A percentile compares a stretch with the other conserved stretches of the same genome.
phyloP scores from a whole-genome alignment of 306 rosid species.

The Inga laurina region DNA sequence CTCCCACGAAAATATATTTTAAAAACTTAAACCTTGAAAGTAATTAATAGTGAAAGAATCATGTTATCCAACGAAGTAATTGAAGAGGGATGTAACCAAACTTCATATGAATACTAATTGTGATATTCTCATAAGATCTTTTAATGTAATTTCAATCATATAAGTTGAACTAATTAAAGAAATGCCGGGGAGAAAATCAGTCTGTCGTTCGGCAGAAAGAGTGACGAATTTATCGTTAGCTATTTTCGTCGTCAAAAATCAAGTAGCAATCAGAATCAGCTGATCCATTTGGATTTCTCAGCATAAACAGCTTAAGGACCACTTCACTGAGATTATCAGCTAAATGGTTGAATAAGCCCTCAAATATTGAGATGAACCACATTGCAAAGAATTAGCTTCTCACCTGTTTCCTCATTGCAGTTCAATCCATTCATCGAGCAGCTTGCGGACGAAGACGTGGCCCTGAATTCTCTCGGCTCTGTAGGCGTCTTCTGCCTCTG shows the following conservation, averaged over 20 bases:
- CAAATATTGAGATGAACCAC: neutral
- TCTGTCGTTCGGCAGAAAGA: neutral
- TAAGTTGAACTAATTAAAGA: neutral
- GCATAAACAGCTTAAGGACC: neutral
- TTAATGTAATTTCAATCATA: neutral
- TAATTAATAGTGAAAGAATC: neutral
- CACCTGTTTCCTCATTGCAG: constrained; percentile 43
- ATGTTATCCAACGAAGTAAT: constrained; percentile 3
- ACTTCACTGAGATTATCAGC: neutral
- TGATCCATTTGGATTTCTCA: neutral
- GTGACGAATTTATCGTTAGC: neutral
- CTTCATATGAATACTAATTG: neutral
- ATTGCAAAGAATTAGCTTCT: constrained; percentile 24
- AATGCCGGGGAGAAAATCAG: neutral
- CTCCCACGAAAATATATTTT: neutral
- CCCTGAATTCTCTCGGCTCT: constrained; percentile 10
- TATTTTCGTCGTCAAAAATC: constrained; percentile 3
- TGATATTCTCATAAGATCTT: neutral
- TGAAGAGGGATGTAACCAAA: neutral
- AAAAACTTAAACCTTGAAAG: neutral
- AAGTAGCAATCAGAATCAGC: neutral
- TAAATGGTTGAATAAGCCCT: neutral
- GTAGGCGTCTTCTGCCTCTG: constrained; percentile 26
- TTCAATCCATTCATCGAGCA: constrained; percentile 33
- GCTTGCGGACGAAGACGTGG: neutral